Evolutionary conservation across 352 stramenopile genomes (phyloP), one percentile per base, ranked within the genome.

Genomic region (Blastocystis sp.): DNA sequence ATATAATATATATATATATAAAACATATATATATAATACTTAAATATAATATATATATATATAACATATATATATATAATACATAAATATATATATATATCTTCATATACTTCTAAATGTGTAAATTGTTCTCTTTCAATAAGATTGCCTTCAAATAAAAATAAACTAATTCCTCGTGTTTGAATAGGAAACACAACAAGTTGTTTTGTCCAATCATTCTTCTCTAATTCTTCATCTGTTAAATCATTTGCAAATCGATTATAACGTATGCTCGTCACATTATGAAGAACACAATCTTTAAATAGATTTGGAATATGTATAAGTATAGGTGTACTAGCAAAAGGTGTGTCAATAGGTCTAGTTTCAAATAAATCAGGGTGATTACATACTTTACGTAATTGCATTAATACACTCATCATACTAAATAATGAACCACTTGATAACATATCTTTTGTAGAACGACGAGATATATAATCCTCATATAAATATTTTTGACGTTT

Each of bases 301-400:
- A n/a, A n/a, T n/a, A n/a, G n/a, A n/a, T n/a, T n/a, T n/a, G n/a
- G n/a, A n/a, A n/a, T n/a, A n/a, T n/a, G n/a, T n/a, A n/a, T n/a
- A n/a, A n/a, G n/a, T n/a, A n/a, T n/a, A 18, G 23, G 3, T 4
- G 45, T 25, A 18, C 32, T 41, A 10, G 81, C 77, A 65, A 95
- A 88, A 32, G 91, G 87, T n/a, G 86, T 93, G 7, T 77, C 70
- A 33, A 96, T 93, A 4, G 87, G 83, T n/a, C 91, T 68, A 24
- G 84, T 74, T 64, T 97, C 88, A 71, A 96, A 96, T 31, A 98
- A 73, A 71, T 98, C 88, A n/a, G 88, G 88, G 65, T 95, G 89
- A 65, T 96, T 96, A 70, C 77, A 80, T 28, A 86, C 80, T 68
- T 96, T 96, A n/a, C 30, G 9, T 9, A 5, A 37, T 34, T 31